Base-by-base conservation (phyloP, 2,329 filamentous ascomycete genomes). In the Talaromyces rugulosus region DNA sequence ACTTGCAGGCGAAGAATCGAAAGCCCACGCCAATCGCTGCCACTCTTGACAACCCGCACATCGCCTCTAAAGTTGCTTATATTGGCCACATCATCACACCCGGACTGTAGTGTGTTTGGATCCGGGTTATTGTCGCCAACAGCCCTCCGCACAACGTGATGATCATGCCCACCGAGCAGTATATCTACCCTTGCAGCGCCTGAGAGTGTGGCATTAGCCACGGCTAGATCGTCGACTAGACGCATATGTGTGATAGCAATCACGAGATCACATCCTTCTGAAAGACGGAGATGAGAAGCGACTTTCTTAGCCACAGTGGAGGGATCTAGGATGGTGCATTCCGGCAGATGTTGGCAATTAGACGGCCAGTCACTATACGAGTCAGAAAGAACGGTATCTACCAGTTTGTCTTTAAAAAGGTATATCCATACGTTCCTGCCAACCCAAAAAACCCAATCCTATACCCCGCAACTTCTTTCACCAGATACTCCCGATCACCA, bases 281-380 rank as follows among this genome's bases (percentile, higher is more conserved):
- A 14, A 7, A 44, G 4, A 44, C 40, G 40, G 5, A 44, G 40
- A 44, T 44, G n/a, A 7, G 40, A 44, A 44, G 40, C 40, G 16
- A 44, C 16, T 44, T 16, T 44, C 8, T 44, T 18, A 18, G 40
- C 40, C 16, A 44, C 40, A n/a, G 16, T 18, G 8, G 40, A 18
- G 2, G n/a, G 16, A 7, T 18, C 40, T 16, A 44, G 9, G n/a
- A 44, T 18, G 16, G 40, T 44, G 40, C 40, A n/a, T 18, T 44
- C 40, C 14, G 65, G 65, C 31, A 67, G 54, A 34, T 63, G 44
- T 23, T 65, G 58, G 28, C 65, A 67, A 34, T 66, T 67, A 36
- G 65, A 66, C n/a, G 65, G 64, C 64, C 65, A 67, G 54, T 66
- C 65, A 23, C 64, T 67, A 23, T 60, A 34, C 33, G 2, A 12